Evolutionary conservation across 2,329 filamentous ascomycete genomes (phyloP), one percentile per base, ranked within the genome.

Genomic region (Fusarium multiceps): DNA sequence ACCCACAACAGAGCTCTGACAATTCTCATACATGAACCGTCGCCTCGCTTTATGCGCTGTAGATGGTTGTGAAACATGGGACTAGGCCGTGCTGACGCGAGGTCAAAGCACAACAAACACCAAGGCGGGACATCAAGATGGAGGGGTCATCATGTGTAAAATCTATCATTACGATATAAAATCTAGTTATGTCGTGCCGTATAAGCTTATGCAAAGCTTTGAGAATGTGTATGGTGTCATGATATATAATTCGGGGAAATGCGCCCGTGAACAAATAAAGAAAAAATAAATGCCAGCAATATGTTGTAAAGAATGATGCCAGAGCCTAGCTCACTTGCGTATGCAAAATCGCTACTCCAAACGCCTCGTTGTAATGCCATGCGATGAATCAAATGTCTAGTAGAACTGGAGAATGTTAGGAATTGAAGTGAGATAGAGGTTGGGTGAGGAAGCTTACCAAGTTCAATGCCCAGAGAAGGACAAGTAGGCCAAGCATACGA

Each of bases 381-480:
- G 48, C 16, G 16, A 25, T 50, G 32, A 49, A 27, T 46, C 40
- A n/a, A 42, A 49, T 55, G 40, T 48, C 49, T 70, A 69, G 32
- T 70, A 69, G 63, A 69, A 69, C 66, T 69, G 12, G 12, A 3
- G 18, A 2, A 8, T 27, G 25, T 69, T 58, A 69, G 62, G 7
- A 6, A 25, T 12, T 14, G 8, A 41, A 41, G 23, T 9, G 4
- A 3, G 4, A 1, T 3, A 23, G 7, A 3, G n/a, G 6, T 10
- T 3, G 11, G 8, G 10, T 1, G 3, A 13, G 10, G 12, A 4
- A 3, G 32, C 64, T 47, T 69, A 71, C 68, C 50, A 71, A 55
- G 50, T 71, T 71, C 53, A 71, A 21, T 7, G 60, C 37, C 68
- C 68, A 71, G 6, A 71, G 68, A 1, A 72, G 45, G 43, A 69